Base-by-base conservation (phyloP, 306 rosid genomes). In the Cercis canadensis region DNA sequence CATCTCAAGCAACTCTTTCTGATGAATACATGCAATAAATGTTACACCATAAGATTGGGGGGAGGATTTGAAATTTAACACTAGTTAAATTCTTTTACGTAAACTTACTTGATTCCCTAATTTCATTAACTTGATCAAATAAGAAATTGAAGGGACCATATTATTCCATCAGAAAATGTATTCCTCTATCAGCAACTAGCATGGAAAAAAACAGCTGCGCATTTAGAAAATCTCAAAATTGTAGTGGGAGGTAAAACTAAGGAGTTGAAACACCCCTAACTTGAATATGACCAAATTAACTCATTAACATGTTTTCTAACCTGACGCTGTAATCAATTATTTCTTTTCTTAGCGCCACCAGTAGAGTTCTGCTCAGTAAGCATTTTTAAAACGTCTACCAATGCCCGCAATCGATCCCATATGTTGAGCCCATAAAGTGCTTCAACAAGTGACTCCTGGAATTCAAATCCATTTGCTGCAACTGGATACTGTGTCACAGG, bases 371-470 rank as follows among this genome's bases (percentile, higher is more conserved):
- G 85, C 67, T 91, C 96, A 0, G 86, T 79, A 12, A 84, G 74
- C 60, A 94, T 77, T 83, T 91, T 94, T 55, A 91, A 6, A 77
- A 91, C 92, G 67, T 75, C 84, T 40, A 94, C 84, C 85, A 89
- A 65, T 50, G 99, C 99, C 69, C 81, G 84, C 75, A 94, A 78
- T 5, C 89, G 92, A 47, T 94, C 96, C 99, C 96, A 94, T 62
- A 94, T 82, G 81, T 86, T 83, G 46, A 89, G 83, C 73, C 97
- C 96, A 47, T 91, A 94, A 11, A 89, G 79, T 33, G 87, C 75
- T 83, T 94, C 96, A 14, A 94, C 96, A 1, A 94, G 92, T 0
- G 90, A 80, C 82, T 81, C 89, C 74, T 91, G 96, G 74, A 94
- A 91, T 79, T 91, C 97, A 44, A 91, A 89, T 46, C 91, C 92